Conservation (phyloP, 306 rosid species). For the Prinsepia uniflora region DNA sequence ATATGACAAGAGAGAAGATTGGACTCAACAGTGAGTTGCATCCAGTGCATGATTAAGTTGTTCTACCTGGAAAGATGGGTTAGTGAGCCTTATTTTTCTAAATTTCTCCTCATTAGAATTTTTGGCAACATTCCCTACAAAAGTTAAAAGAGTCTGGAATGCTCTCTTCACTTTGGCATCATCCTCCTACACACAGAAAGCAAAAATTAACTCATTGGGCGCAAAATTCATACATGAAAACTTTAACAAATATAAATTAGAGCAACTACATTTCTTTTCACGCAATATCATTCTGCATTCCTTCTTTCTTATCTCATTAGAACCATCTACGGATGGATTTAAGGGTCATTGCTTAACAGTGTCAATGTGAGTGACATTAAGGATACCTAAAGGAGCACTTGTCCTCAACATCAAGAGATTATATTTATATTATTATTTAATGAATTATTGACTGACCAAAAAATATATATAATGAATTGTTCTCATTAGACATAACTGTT, state of each 20-base stretch:
- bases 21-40: background rate
- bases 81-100: slow-evolving; percentile 76
- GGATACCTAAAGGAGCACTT: background rate
- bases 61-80: slow-evolving; percentile 77
- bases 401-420: background rate
- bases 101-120: slow-evolving; percentile 86
- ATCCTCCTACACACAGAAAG: slow-evolving; percentile 49
- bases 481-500: background rate
- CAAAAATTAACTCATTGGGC: background rate
- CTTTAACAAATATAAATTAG: background rate
- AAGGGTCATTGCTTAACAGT: background rate
- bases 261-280: slow-evolving; percentile 1
- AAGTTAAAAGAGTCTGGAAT: slow-evolving; percentile 81
- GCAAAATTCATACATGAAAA: background rate
- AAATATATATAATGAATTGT: background rate
- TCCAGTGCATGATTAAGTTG: slow-evolving; percentile 6
- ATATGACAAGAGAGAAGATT: background rate
- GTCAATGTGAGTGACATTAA: background rate
- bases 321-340: background rate
- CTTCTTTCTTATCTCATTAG: background rate
- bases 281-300: background rate
- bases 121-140: slow-evolving; percentile 73
- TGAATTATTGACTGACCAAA: background rate
- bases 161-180: slow-evolving; percentile 78
- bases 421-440: background rate